Base-by-base conservation (phyloP, 352 stramenopile genomes). In the Discostella stelligera region DNA sequence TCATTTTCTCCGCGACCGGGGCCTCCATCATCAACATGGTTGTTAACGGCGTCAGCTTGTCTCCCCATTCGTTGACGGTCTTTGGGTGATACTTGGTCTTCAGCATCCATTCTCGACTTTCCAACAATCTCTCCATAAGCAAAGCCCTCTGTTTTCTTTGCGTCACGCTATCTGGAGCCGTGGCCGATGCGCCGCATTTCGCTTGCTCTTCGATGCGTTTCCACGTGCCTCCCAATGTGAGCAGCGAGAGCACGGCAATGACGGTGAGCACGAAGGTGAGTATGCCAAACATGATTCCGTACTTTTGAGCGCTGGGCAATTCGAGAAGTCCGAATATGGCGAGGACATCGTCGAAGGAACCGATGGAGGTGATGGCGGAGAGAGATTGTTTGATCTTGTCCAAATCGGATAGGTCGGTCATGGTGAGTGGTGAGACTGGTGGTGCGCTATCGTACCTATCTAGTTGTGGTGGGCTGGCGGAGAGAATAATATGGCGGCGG, bases 281-380 rank as follows among this genome's bases (percentile, higher is more conserved):
- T 37, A 76, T 84, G 18, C 87, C 87, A 59, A 90, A 86, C 8
- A 89, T 8, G 48, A 93, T 91, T 21, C 87, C 87, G 68, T 89
- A 89, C 49, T 82, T 79, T 74, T 93, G 87, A 8, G 87, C 85
- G 0, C 56, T 50, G 21, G 87, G 87, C 63, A 93, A 74, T 25
- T 87, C 58, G 14, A 73, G 30, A n/a, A 93, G 66, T 25, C 87
- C 87, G 74, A 93, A 87, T 18, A 74, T 66, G 30, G 77, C 71
- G 11, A 93, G 64, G 16, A 93, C 60, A 52, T 82, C 66, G 48
- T 88, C 77, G 27, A 87, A 49, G 11, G 37, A 56, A 6, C 2
- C 18, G 27, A 74, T 78, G 56, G 71, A 79, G 18, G 67, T 73
- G 32, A 82, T 68, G 16, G 53, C 21, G 21, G 20, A 23, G 6